Percentiles rank a stretch among this genome's conserved stretches.
These are phyloP conservation scores for Gynochthodes officinalis DNA, from an alignment of 257 asterid genomes.

Conservation along the genomic window DNA sequence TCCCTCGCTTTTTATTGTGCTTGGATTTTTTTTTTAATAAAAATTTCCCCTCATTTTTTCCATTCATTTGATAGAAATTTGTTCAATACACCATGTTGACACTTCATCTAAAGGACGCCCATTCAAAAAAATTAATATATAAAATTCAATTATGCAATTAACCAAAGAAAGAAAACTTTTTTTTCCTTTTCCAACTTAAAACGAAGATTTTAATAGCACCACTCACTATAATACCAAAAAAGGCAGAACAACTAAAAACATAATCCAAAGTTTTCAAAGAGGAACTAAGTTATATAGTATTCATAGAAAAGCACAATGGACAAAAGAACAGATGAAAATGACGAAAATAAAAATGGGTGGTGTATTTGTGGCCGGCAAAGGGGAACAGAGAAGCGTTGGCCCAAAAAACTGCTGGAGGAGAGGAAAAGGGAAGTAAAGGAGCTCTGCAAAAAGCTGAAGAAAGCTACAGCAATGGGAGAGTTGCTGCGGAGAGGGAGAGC, in stretches of 20 bases:
- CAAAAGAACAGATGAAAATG: neutral
- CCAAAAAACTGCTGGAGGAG: constrained; percentile 59
- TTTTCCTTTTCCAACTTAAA: too few relatives aligned
- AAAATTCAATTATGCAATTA: too few relatives aligned
- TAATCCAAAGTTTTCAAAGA: neutral
- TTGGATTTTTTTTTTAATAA: too few relatives aligned
- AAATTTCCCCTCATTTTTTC: too few relatives aligned
- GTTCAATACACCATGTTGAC: neutral
- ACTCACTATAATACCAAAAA: neutral
- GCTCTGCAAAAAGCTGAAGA: too few relatives aligned
- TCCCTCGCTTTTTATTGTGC: too few relatives aligned
- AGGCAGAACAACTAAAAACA: neutral
- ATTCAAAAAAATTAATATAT: neutral
- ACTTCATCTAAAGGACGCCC: neutral
- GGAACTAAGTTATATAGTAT: neutral
- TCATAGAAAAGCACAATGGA: too few relatives aligned
- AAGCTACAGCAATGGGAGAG: too few relatives aligned
- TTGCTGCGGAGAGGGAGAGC: too few relatives aligned
- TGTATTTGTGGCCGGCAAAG: constrained; percentile 48
- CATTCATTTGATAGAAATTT: neutral
- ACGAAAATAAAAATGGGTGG: neutral
- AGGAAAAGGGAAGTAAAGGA: constrained; percentile 60
- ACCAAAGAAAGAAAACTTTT: too few relatives aligned
- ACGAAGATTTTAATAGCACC: too few relatives aligned
- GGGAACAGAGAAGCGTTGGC: constrained; percentile 59